Percentiles rank a stretch among this genome's conserved stretches.
These are phyloP conservation scores for Aquilaria yunnanensis DNA, from an alignment of 345 rosid genomes.

Conservation along the genomic window DNA sequence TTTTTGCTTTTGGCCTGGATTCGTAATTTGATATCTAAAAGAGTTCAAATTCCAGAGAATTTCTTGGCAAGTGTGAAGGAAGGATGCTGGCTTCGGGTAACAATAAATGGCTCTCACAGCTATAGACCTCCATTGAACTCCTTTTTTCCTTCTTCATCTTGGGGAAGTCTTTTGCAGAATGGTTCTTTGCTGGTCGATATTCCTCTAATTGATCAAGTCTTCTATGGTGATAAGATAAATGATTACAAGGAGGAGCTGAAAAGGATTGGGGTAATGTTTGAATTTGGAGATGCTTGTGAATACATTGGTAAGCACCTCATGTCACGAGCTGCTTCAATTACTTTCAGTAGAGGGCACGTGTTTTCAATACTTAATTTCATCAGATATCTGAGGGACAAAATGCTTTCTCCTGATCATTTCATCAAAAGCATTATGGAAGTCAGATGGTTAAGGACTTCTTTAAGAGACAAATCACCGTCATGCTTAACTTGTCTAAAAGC, in stretches of 20 bases:
- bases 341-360: constrained; percentile 29
- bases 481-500: constrained; percentile 16
- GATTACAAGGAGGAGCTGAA: constrained; percentile 37
- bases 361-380: constrained; percentile 53
- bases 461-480: constrained; percentile 34
- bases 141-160: constrained; percentile 39
- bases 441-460: constrained; percentile 44
- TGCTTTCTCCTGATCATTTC: constrained; percentile 35
- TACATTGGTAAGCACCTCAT: constrained; percentile 53
- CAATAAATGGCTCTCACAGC: constrained; percentile 33
- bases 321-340: constrained; percentile 34
- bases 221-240: constrained; percentile 39
- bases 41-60: constrained; percentile 33
- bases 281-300: constrained; percentile 43
- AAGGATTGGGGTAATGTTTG: constrained; percentile 53
- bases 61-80: constrained; percentile 41
- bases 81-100: constrained; percentile 63
- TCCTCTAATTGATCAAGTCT: constrained; percentile 54
- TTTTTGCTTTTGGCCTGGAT: constrained; percentile 64
- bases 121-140: constrained; percentile 55
- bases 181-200: constrained; percentile 50
- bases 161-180: constrained; percentile 57
- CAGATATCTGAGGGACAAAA: constrained; percentile 31
- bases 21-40: constrained; percentile 7
- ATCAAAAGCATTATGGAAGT: constrained; percentile 28